A percentile compares a stretch with the other conserved stretches of the same genome.
Evolutionary conservation across 805 yeast genomes (phyloP).

Genomic region (Teunomyces tritomae): DNA sequence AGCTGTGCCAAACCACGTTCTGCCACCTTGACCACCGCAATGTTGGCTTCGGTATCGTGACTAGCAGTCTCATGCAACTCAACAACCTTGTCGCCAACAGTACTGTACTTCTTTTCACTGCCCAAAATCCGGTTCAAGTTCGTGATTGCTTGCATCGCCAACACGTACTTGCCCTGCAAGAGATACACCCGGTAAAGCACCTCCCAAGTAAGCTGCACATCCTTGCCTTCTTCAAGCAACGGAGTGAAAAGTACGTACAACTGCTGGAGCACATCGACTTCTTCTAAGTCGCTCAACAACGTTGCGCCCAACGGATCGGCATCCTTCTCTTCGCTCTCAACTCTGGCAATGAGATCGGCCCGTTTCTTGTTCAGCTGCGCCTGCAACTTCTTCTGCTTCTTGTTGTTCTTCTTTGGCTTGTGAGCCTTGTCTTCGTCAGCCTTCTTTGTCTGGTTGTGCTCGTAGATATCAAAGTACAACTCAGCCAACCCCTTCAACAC

Average conservation of each 20-base stretch:
- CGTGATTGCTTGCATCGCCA: constrained; percentile 45
- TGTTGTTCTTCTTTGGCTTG: constrained; percentile 21
- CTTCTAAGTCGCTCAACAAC: constrained; percentile 26
- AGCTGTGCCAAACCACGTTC: constrained; percentile 34
- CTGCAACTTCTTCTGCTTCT: constrained; percentile 58
- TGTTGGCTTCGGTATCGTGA: constrained; percentile 38
- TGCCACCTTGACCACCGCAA: constrained; percentile 44
- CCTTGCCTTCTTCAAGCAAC: constrained; percentile 41
- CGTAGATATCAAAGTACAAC: constrained; percentile 47
- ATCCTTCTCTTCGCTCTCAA: constrained; percentile 47
- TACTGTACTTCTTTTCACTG: constrained; percentile 12
- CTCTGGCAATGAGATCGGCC: constrained; percentile 50
- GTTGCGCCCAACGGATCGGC: constrained; percentile 60
- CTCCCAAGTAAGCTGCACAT: constrained; percentile 40
- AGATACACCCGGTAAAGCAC: constrained; percentile 39
- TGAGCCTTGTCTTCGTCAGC: constrained; percentile 18
- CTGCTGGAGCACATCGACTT: constrained; percentile 41
- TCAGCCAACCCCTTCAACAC: constrained; percentile 63
- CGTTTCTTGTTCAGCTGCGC: constrained; percentile 47
- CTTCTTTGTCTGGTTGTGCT: constrained; percentile 20
- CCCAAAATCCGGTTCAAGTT: constrained; percentile 37
- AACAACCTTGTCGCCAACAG: constrained; percentile 30
- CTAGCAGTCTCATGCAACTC: constrained; percentile 30
- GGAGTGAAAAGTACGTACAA: constrained; percentile 44
- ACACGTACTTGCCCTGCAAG: constrained; percentile 43